These are phyloP conservation scores for Gnaphalium uliginosum DNA, from an alignment of 129 eudicot species.

Conservation along the genomic window DNA sequence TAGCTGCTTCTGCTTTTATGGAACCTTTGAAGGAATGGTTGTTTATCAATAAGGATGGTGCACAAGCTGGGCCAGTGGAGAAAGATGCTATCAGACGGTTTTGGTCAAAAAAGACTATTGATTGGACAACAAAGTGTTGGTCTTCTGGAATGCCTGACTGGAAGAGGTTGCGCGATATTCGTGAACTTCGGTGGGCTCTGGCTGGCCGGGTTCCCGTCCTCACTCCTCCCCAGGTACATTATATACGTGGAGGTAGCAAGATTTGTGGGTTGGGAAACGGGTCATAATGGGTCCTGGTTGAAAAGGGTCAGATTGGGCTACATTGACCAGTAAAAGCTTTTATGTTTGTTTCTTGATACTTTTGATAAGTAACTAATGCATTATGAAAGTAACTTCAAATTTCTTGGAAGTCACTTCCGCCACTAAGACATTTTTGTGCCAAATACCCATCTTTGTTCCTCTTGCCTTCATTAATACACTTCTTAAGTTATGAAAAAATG, in stretches of 20 bases:
- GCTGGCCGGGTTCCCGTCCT: slow-evolving; percentile 90
- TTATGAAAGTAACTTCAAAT: background rate
- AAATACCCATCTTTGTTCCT: background rate
- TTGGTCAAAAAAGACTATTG: slow-evolving; percentile 85
- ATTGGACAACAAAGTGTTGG: slow-evolving; percentile 94
- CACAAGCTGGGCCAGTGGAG: slow-evolving; percentile 94
- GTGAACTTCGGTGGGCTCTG: slow-evolving; percentile 98
- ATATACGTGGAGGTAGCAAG: slow-evolving; percentile 18
- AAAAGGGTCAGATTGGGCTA: background rate
- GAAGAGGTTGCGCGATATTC: slow-evolving; percentile 89
- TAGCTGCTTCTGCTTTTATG: slow-evolving; percentile 97
- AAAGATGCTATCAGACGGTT: slow-evolving; percentile 94
- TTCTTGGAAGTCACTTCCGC: background rate
- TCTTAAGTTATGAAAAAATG: background rate
- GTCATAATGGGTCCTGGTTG: background rate
- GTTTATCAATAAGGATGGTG: slow-evolving; percentile 71
- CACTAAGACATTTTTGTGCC: background rate
- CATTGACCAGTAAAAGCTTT: background rate
- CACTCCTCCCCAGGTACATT: slow-evolving; percentile 67
- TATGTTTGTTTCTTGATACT: background rate
- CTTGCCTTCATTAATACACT: background rate
- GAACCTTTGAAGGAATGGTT: slow-evolving; percentile 93
- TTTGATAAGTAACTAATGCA: background rate
- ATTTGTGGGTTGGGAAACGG: background rate
- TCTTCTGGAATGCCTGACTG: slow-evolving; percentile 97